Evolutionary conservation across 179 eudicot genomes (phyloP).

Genomic region (Beta macrorhiza): DNA sequence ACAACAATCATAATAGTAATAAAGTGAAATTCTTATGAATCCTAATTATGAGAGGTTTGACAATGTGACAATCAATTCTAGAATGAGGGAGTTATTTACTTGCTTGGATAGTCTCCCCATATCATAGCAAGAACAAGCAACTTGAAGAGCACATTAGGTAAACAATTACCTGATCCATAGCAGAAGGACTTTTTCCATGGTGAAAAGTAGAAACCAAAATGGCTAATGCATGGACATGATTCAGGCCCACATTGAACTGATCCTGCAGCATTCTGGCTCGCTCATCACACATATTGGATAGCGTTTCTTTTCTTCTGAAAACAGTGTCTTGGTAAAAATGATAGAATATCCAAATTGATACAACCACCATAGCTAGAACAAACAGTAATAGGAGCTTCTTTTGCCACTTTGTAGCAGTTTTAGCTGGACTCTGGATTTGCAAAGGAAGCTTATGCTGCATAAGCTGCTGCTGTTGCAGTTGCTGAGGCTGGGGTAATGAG

Average conservation of each 20-base stretch:
- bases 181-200: slow-evolving; percentile 76
- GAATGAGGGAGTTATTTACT: no score
- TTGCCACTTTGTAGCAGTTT: slow-evolving; percentile 53
- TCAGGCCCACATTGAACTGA: slow-evolving; percentile 94
- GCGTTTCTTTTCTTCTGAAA: slow-evolving; percentile 58
- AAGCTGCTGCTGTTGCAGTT: slow-evolving; percentile 32
- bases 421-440: slow-evolving; percentile 40
- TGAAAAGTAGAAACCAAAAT: slow-evolving; percentile 82
- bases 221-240: slow-evolving; percentile 91
- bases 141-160: not conserved
- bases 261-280: slow-evolving; percentile 96
- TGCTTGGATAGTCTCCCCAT: no score
- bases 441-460: slow-evolving; percentile 51
- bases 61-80: no score
- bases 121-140: no score
- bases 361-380: slow-evolving; percentile 37
- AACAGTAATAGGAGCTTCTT: slow-evolving; percentile 46
- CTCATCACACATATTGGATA: slow-evolving; percentile 89
- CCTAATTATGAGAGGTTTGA: no score
- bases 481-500: slow-evolving; percentile 28
- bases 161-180: slow-evolving; percentile 73
- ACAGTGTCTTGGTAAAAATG: slow-evolving; percentile 40
- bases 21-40: no score
- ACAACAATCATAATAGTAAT: no score
- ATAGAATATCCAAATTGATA: slow-evolving; percentile 46